Conservation (phyloP, 768 basidiomycete species). For the Crepidotus variabilis region DNA sequence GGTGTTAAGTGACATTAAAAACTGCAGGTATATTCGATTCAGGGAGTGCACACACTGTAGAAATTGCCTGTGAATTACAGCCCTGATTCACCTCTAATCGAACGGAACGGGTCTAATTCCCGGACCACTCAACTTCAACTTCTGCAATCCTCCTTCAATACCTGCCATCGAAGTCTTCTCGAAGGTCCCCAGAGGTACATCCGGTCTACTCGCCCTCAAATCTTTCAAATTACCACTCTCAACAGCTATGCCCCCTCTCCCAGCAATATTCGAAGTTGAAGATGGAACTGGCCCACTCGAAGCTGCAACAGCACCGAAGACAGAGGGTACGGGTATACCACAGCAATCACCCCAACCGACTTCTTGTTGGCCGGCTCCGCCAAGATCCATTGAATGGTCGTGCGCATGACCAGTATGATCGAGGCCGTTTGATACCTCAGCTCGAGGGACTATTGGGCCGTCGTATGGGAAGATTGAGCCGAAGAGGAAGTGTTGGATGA, state of each 20-base stretch:
- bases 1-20: too few relatives aligned
- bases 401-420: slow-evolving; percentile 31
- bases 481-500: slow-evolving; percentile 95
- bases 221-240: not conserved
- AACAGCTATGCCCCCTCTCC: not conserved
- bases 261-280: not conserved
- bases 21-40: too few relatives aligned
- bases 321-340: slow-evolving; percentile 83
- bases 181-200: not conserved
- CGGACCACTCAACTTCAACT: slow-evolving; percentile 46
- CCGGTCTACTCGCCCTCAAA: not conserved
- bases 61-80: too few relatives aligned
- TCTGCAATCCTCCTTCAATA: slow-evolving; percentile 33
- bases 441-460: slow-evolving; percentile 43
- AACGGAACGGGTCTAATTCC: slow-evolving; percentile 79
- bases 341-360: slow-evolving; percentile 89
- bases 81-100: slow-evolving; percentile 54
- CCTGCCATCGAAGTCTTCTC: slow-evolving; percentile 35
- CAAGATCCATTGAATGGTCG: slow-evolving; percentile 21
- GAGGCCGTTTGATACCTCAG: slow-evolving; percentile 42
- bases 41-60: too few relatives aligned
- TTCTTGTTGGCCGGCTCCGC: slow-evolving; percentile 45
- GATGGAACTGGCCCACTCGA: not conserved
- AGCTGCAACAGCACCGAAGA: slow-evolving; percentile 58
- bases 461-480: slow-evolving; percentile 75